Conservation (phyloP, 345 rosid species). For the Corymbia maculata region DNA sequence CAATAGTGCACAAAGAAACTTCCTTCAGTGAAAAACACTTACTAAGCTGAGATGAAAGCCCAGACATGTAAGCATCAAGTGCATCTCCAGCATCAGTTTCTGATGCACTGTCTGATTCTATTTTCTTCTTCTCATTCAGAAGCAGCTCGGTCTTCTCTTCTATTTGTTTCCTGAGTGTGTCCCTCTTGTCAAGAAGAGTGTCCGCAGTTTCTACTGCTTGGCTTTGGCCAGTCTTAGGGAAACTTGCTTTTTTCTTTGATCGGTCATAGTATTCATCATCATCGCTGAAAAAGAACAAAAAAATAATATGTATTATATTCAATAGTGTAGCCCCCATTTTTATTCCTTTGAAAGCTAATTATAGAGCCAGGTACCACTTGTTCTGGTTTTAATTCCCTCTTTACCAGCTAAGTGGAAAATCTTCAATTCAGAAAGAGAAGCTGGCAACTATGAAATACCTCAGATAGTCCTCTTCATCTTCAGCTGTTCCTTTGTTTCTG, state of each 20-base stretch:
- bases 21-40: not conserved
- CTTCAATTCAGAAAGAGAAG: not conserved
- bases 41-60: conserved; percentile 84
- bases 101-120: conserved; percentile 29
- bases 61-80: conserved; percentile 92
- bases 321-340: not conserved
- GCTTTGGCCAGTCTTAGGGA: conserved; percentile 41
- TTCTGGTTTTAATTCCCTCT: not conserved
- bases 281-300: conserved; percentile 35
- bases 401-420: not conserved
- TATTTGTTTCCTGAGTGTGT: conserved; percentile 50
- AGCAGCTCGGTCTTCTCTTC: conserved; percentile 46
- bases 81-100: conserved; percentile 62
- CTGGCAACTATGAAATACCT: conserved; percentile 35
- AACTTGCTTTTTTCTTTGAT: conserved; percentile 58
- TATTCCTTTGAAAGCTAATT: not conserved
- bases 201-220: conserved; percentile 81
- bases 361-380: not conserved
- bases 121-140: conserved; percentile 51
- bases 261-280: conserved; percentile 98
- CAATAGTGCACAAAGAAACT: not conserved
- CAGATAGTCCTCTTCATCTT: conserved; percentile 48
- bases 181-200: conserved; percentile 85
- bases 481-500: conserved; percentile 49
- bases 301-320: not conserved